These are phyloP conservation scores for Colletotrichum siamense DNA, from an alignment of 2,329 filamentous ascomycete genomes.

Conservation along the genomic window DNA sequence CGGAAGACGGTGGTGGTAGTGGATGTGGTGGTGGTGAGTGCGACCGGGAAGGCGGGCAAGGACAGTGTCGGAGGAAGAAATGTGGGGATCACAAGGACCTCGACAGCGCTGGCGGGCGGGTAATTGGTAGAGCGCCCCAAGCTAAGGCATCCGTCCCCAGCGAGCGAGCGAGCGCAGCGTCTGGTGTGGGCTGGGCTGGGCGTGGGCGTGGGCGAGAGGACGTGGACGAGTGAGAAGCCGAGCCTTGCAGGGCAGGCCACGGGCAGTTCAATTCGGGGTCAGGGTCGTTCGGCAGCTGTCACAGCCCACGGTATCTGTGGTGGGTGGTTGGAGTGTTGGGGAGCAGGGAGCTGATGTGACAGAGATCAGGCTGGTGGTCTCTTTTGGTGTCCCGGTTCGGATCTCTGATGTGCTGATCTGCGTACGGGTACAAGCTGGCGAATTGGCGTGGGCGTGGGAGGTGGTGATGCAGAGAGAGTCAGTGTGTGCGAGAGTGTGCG, in stretches of 20 bases:
- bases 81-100: conserved; percentile 19
- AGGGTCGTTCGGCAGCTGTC: conserved; percentile 4
- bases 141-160: conserved; percentile 9
- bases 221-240: conserved; percentile 6
- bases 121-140: conserved; percentile 9
- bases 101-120: conserved; percentile 17
- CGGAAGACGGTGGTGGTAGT: conserved; percentile 2
- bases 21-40: conserved; percentile 2
- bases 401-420: neutral
- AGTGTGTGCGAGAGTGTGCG: neutral
- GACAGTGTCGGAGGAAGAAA: conserved; percentile 23
- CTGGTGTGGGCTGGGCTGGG: neutral
- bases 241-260: conserved; percentile 11
- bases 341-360: neutral
- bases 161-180: neutral
- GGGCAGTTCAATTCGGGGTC: neutral
- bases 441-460: neutral
- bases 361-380: neutral
- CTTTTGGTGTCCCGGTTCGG: neutral
- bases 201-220: neutral
- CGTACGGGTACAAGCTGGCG: neutral
- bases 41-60: conserved; percentile 20
- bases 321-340: neutral
- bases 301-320: neutral
- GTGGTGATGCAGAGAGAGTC: neutral